Base-by-base conservation (phyloP, 148 eudicot genomes). In the Fagopyrum esculentum region DNA sequence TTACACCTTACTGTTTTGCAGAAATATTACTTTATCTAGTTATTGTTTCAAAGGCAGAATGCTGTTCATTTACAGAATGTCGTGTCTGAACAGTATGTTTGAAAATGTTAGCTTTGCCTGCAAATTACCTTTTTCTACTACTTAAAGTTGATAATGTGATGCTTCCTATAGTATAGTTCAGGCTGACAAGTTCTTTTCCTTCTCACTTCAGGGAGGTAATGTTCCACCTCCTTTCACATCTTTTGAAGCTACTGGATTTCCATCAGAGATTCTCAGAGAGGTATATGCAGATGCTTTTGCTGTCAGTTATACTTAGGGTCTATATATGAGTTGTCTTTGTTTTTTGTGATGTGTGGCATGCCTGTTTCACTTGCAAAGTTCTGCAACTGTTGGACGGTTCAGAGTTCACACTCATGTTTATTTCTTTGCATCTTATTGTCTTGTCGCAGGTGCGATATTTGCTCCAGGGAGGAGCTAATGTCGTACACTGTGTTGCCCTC, bases 401-500 rank as follows among this genome's bases (percentile, higher is more conserved):
- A 59, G 76, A 81, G 81, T 82, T 74, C 89, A 82, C 85, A 84
- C 89, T 89, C 89, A 79, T 81, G 83, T 85, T 88, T 81, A 79
- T 74, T 76, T 17, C 63, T 86, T 87, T 81, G 85, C 84, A 74
- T 87, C 79, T 89, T 69, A 84, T 84, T 87, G 85, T 83, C 87
- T 87, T 88, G 91, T 88, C 91, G 85, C 92, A 95, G 99, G 89
- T 92, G 99, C 99, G 99, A 95, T 92, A 92, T 95, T 92, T 86
- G 94, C 99, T 95, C 97, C 94, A 82, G 83, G 91, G 96, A 85
- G 97, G 97, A 92, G 97, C 89, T 84, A 84, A 92, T 92, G 94
- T 92, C 94, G 97, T 88, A 92, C 91, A 84, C 96, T 92, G 97
- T 87, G 92, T 83, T 55, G 77, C 93, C 96, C 90, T 86, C 82